Evolutionary conservation across 768 basidiomycete species (phyloP).

Genomic region (Leccinum uliginosum): DNA sequence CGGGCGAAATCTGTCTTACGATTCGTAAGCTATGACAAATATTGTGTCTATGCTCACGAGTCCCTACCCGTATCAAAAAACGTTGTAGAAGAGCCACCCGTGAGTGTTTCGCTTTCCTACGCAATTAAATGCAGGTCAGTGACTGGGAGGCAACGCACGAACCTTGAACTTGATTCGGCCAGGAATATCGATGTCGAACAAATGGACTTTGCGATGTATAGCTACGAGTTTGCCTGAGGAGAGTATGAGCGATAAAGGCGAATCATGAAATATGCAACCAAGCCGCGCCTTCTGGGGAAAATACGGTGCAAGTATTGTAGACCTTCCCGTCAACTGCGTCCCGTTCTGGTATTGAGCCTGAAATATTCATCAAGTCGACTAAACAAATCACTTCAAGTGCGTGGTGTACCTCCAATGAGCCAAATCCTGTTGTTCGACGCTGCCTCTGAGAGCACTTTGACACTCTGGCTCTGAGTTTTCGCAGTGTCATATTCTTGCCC

Average conservation of each 20-base stretch:
- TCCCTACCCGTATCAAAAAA: slow-evolving; percentile 81
- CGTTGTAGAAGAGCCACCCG: slow-evolving; percentile 67
- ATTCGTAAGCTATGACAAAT: neutral
- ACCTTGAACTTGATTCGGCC: slow-evolving; percentile 90
- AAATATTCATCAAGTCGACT: neutral
- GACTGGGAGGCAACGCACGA: neutral
- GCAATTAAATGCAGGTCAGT: slow-evolving; percentile 3
- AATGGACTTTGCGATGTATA: slow-evolving; percentile 88
- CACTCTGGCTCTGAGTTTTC: slow-evolving; percentile 63
- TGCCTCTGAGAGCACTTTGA: slow-evolving; percentile 73
- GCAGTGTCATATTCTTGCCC: slow-evolving; percentile 56
- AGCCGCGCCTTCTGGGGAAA: slow-evolving; percentile 65
- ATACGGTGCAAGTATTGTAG: slow-evolving; percentile 93
- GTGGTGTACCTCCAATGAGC: slow-evolving; percentile 83
- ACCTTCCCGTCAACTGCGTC: slow-evolving; percentile 59
- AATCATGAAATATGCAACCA: neutral
- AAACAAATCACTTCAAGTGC: neutral
- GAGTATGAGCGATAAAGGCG: neutral
- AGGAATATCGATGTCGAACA: slow-evolving; percentile 97
- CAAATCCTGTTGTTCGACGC: slow-evolving; percentile 78
- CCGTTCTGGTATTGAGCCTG: slow-evolving; percentile 91
- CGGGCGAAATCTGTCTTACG: slow-evolving; percentile 79
- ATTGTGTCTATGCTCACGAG: neutral
- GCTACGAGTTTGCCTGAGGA: slow-evolving; percentile 77
- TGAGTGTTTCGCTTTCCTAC: slow-evolving; percentile 86